Conservation (phyloP, 345 rosid species). For the Gossypium australe region DNA sequence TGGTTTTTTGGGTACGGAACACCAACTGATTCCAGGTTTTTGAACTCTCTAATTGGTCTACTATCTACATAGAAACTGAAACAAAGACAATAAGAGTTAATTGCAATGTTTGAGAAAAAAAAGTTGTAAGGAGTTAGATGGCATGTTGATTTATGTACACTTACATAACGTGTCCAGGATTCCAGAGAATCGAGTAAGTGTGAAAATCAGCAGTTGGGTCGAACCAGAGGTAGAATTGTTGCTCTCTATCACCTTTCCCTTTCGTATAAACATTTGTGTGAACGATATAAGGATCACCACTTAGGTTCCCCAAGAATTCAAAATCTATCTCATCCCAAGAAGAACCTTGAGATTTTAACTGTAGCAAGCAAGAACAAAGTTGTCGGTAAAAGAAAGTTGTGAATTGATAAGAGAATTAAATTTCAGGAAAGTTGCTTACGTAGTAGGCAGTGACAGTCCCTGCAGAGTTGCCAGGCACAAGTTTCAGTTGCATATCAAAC, state of each 20-base stretch:
- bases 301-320: not conserved
- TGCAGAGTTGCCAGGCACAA: not conserved
- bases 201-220: conserved; percentile 34
- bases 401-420: conserved; percentile 22
- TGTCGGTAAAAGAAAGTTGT: not conserved
- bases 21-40: not conserved
- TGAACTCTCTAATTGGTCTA: not conserved
- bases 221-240: not conserved
- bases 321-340: not conserved
- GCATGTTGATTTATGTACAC: not conserved
- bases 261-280: not conserved
- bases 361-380: not conserved
- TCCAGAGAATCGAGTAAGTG: conserved; percentile 54
- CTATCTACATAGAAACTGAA: not conserved
- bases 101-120: not conserved
- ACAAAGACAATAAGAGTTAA: conserved; percentile 7
- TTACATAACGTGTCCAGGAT: conserved; percentile 37
- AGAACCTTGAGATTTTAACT: not conserved
- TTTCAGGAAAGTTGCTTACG: not conserved
- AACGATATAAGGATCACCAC: not conserved
- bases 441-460: not conserved
- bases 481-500: not conserved
- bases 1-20: not conserved
- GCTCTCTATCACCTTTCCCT: not conserved
- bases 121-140: not conserved